These are phyloP conservation scores for Adenanthera pavonina DNA, from an alignment of 306 rosid species.

Conservation along the genomic window DNA sequence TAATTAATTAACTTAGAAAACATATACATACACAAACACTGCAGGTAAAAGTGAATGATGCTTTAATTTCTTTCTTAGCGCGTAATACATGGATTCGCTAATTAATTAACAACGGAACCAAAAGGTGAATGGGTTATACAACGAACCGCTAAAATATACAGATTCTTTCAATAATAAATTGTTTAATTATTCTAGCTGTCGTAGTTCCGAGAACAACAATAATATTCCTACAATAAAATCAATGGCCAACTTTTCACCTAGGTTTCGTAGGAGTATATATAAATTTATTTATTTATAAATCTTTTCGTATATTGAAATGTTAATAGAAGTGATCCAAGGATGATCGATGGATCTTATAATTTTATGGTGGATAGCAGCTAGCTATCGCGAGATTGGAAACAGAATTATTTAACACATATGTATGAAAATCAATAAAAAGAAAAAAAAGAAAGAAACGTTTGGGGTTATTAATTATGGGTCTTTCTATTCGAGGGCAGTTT, in stretches of 20 bases:
- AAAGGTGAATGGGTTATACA: neutral
- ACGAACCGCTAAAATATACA: neutral
- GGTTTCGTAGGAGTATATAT: neutral
- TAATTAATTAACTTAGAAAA: neutral
- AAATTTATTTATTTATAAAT: neutral
- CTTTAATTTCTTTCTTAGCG: conserved; percentile 8
- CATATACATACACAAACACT: neutral
- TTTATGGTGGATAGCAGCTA: neutral
- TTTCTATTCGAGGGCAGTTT: conserved; percentile 41
- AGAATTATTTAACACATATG: conserved; percentile 36
- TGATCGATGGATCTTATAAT: neutral
- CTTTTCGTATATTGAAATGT: neutral
- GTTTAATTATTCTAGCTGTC: neutral
- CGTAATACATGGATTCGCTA: neutral
- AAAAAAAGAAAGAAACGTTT: conserved; percentile 34
- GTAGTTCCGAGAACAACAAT: neutral
- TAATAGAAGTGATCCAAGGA: neutral
- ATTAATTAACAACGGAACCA: neutral
- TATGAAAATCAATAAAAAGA: conserved; percentile 39
- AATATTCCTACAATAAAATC: neutral
- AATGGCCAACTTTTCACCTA: neutral
- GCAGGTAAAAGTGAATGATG: conserved; percentile 10
- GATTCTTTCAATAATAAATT: neutral
- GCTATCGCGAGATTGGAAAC: conserved; percentile 1
- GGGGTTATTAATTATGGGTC: conserved; percentile 39